Evolutionary conservation across 2,329 filamentous ascomycete species (phyloP), one percentile per base, ranked within the genome.

Genomic region (Penicillium paneum): DNA sequence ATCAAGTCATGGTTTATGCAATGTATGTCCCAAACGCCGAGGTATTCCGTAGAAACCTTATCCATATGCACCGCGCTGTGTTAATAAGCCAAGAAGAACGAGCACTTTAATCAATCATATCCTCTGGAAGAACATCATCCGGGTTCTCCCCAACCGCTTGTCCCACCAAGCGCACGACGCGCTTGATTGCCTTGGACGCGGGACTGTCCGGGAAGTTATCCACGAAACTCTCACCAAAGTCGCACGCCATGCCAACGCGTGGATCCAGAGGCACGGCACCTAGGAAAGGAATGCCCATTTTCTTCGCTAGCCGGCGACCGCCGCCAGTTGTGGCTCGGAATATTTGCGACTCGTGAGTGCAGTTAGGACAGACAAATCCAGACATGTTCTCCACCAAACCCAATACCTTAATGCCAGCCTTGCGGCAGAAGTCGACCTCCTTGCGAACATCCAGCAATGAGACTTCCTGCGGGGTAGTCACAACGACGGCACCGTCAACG

Each of bases 351-450:
- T 84, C 79, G 52, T 91, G 86, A 51, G 85, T 89, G 74, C 94
- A 99, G 53, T 90, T 93, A 10, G 92, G 92, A 69, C 94, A 99
- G 49, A 99, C 92, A 65, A 97, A 99, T 3, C 91, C 91, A 55
- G 87, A 90, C 94, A 99, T 99, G 70, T 99, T 99, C 79, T 99
- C 94, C 15, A 96, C 94, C 38, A 99, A 79, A 0, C 94, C 94
- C 3, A 99, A 74, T 7, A 99, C 84, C 44, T 81, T 83, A 63
- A 99, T 97, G 4, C 90, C 91, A 0, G 94, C 94, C 76, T 99
- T 99, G 55, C 86, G 82, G 75, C 95, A 99, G 69, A 99, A 99
- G 69, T 99, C 93, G 55, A 99, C 93, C 74, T 99, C 94, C 76
- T 97, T 97, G 63, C 94, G 81, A 12, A 99, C 94, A 70, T 99